phyloP scores from a whole-genome alignment of 2,329 filamentous ascomycete species.

The Verticillium klebahnii region DNA sequence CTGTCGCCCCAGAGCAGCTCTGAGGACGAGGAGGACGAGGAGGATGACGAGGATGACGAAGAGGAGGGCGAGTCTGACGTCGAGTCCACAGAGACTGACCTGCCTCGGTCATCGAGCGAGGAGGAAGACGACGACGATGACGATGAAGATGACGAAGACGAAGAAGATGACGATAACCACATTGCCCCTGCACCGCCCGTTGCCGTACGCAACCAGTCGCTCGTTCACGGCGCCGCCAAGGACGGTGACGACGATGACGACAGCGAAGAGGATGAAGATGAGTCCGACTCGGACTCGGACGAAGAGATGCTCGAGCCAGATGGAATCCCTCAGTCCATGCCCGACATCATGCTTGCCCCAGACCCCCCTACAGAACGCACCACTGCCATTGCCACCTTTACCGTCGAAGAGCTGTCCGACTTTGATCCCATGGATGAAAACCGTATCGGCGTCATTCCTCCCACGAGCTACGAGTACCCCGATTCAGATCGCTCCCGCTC shows the following conservation, averaged over 20 bases:
- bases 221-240: background rate
- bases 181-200: background rate
- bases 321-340: conserved; percentile 9
- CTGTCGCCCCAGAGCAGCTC: conserved; percentile 26
- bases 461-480: conserved; percentile 41
- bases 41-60: conserved; percentile 6
- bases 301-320: conserved; percentile 7
- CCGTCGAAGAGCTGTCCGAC: conserved; percentile 40
- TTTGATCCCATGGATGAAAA: conserved; percentile 42
- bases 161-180: conserved; percentile 1
- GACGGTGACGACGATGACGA: conserved; percentile 7
- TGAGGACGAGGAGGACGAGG: conserved; percentile 20
- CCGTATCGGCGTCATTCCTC: conserved; percentile 35
- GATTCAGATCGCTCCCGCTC: conserved; percentile 36
- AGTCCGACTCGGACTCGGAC: conserved; percentile 13
- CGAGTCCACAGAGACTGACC: background rate
- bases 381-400: conserved; percentile 20
- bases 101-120: background rate
- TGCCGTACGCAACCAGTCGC: background rate
- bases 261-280: conserved; percentile 5
- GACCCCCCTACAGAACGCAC: background rate
- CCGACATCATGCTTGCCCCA: background rate
- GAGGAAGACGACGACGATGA: conserved; percentile 3
- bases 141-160: conserved; percentile 5
- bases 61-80: conserved; percentile 5